Conservation (phyloP, 306 rosid species). For the Gynostemma pentaphyllum region DNA sequence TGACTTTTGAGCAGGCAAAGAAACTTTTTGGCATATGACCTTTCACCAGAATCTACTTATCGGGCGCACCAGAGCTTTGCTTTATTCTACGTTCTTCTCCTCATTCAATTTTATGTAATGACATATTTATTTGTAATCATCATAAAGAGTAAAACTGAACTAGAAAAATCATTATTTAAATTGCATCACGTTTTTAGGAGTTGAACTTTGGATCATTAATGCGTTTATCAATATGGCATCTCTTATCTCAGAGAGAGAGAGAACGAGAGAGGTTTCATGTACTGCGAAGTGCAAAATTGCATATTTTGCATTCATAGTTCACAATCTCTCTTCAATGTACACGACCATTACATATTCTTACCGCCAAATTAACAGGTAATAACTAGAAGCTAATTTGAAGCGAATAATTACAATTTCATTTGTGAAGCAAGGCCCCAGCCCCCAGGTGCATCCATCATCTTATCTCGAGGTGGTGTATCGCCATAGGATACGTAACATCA, state of each 20-base stretch:
- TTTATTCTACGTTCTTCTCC: constrained; percentile 1
- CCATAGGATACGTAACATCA: too few relatives aligned
- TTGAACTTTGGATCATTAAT: neutral
- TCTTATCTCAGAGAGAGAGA: neutral
- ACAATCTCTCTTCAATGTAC: neutral
- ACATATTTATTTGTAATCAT: neutral
- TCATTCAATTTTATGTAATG: neutral
- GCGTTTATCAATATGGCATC: neutral
- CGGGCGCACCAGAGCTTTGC: neutral
- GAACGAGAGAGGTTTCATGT: too few relatives aligned
- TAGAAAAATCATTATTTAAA: neutral
- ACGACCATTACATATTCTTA: neutral
- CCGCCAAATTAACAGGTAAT: neutral
- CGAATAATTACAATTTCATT: neutral
- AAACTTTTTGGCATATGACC: constrained; percentile 23
- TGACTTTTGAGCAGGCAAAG: constrained; percentile 81
- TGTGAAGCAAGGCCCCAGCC: neutral
- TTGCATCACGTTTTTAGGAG: neutral
- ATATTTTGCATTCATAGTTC: neutral
- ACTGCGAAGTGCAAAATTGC: neutral
- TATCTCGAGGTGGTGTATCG: neutral
- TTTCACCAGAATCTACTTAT: constrained; percentile 12
- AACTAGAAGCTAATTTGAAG: neutral
- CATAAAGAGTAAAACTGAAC: neutral
- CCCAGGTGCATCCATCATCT: neutral